A percentile compares a stretch with the other conserved stretches of the same genome.
These are phyloP conservation scores for Aspergillus aculeatus DNA, from an alignment of 2,329 filamentous ascomycete genomes.

Conservation along the genomic window DNA sequence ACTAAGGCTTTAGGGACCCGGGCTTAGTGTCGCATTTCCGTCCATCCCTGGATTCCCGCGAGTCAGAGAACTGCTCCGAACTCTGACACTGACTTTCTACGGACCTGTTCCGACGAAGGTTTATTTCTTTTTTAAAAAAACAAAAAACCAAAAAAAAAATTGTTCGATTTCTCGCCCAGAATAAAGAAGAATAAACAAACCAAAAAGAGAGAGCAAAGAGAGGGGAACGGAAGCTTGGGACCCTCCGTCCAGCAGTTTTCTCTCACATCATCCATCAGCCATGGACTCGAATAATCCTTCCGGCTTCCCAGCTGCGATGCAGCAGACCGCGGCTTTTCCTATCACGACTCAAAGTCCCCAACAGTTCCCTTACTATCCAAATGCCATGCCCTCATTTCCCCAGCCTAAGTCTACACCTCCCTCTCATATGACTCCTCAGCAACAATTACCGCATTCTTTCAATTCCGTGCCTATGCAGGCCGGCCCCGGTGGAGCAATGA, in stretches of 20 bases:
- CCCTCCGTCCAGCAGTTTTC: slow-evolving; percentile 8
- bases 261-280: slow-evolving; percentile 10
- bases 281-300: slow-evolving; percentile 32
- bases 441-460: slow-evolving; percentile 32
- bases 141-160: background rate
- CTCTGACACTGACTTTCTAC: slow-evolving; percentile 4
- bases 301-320: slow-evolving; percentile 25
- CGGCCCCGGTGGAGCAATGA: slow-evolving; percentile 39
- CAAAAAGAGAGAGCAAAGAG: slow-evolving; percentile 1
- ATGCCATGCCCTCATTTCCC: slow-evolving; percentile 32
- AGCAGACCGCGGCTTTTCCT: slow-evolving; percentile 33
- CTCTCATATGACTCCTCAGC: slow-evolving; percentile 28
- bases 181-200: background rate
- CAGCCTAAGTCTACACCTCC: slow-evolving; percentile 29
- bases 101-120: slow-evolving; percentile 5
- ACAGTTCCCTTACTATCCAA: slow-evolving; percentile 39
- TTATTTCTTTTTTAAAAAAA: background rate
- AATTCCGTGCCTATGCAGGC: slow-evolving; percentile 37
- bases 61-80: slow-evolving; percentile 8
- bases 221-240: background rate
- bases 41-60: slow-evolving; percentile 17
- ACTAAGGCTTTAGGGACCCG: slow-evolving; percentile 7
- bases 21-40: slow-evolving; percentile 8
- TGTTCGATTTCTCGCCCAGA: background rate
- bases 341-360: slow-evolving; percentile 34